Evolutionary conservation across 441 rosid species (phyloP).

Genomic region (Gossypium davidsonii): DNA sequence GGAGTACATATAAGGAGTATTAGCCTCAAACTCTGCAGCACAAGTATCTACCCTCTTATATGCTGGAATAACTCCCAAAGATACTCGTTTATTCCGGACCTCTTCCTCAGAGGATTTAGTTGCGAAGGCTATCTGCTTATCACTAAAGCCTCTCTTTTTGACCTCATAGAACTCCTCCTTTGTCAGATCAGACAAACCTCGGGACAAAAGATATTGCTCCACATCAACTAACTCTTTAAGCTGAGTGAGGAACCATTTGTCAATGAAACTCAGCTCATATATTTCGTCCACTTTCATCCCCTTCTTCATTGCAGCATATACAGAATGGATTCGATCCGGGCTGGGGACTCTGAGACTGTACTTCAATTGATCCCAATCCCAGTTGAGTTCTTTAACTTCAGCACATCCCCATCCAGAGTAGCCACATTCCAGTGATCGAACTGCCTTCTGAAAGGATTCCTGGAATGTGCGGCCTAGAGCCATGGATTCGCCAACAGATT

Average conservation of each 20-base stretch:
- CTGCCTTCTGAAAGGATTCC: slow-evolving; percentile 88
- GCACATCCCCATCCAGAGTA: slow-evolving; percentile 94
- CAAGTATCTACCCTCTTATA: slow-evolving; percentile 95
- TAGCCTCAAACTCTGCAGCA: slow-evolving; percentile 96
- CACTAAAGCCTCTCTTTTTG: slow-evolving; percentile 81
- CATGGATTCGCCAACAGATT: slow-evolving; percentile 94
- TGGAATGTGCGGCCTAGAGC: slow-evolving; percentile 89
- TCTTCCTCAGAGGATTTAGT: slow-evolving; percentile 79
- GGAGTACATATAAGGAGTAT: slow-evolving; percentile 97
- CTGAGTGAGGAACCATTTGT: slow-evolving; percentile 93
- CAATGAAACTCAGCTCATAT: slow-evolving; percentile 68
- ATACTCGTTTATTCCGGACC: slow-evolving; percentile 58
- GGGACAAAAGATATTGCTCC: slow-evolving; percentile 72
- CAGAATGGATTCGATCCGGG: slow-evolving; percentile 79
- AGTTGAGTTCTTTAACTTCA: slow-evolving; percentile 56
- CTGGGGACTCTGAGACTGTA: slow-evolving; percentile 83
- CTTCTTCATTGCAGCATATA: slow-evolving; percentile 94
- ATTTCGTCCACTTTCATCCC: slow-evolving; percentile 89
- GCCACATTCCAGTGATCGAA: slow-evolving; percentile 68
- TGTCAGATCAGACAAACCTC: slow-evolving; percentile 49
- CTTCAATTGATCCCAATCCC: slow-evolving; percentile 88
- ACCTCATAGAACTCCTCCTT: slow-evolving; percentile 79
- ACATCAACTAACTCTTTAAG: slow-evolving; percentile 81
- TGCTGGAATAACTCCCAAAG: slow-evolving; percentile 70
- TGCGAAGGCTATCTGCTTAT: slow-evolving; percentile 87